Conservation (phyloP, 345 rosid species). For the Citrus australasica region DNA sequence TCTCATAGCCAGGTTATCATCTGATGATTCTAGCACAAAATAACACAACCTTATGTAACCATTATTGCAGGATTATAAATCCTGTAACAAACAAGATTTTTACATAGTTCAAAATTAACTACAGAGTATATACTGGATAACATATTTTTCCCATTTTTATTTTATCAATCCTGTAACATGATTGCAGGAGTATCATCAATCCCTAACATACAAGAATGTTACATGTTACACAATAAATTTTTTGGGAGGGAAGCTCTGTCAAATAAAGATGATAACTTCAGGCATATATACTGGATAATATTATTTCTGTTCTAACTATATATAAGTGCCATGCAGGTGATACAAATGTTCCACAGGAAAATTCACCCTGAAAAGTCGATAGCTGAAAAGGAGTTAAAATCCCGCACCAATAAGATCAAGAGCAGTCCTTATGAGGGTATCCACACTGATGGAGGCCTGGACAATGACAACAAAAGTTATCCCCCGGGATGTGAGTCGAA, state of each 20-base stretch:
- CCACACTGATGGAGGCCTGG: slow-evolving; percentile 18
- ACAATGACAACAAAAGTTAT: slow-evolving; percentile 26
- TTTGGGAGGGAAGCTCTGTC: not conserved
- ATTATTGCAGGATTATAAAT: not conserved
- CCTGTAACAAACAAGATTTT: not conserved
- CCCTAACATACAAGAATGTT: not conserved
- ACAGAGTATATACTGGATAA: not conserved
- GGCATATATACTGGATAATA: not conserved
- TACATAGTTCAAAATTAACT: too few species aligned
- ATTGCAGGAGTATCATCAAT: too few species aligned
- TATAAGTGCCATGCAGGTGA: slow-evolving; percentile 51
- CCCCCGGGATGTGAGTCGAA: slow-evolving; percentile 23
- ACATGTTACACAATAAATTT: not conserved
- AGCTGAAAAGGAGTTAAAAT: slow-evolving; percentile 27
- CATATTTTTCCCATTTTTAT: not conserved
- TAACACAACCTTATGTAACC: not conserved
- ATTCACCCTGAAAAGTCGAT: slow-evolving; percentile 63
- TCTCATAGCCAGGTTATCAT: not conserved
- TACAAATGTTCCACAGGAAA: slow-evolving; percentile 62
- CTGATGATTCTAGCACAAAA: not conserved
- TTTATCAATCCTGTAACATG: too few species aligned
- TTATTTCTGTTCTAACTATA: not conserved
- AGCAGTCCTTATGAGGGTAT: slow-evolving; percentile 17
- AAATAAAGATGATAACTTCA: not conserved
- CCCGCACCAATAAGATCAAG: slow-evolving; percentile 18